Evolutionary conservation across 2,329 filamentous ascomycete genomes (phyloP).

Genomic region (Canariomyces notabilis): DNA sequence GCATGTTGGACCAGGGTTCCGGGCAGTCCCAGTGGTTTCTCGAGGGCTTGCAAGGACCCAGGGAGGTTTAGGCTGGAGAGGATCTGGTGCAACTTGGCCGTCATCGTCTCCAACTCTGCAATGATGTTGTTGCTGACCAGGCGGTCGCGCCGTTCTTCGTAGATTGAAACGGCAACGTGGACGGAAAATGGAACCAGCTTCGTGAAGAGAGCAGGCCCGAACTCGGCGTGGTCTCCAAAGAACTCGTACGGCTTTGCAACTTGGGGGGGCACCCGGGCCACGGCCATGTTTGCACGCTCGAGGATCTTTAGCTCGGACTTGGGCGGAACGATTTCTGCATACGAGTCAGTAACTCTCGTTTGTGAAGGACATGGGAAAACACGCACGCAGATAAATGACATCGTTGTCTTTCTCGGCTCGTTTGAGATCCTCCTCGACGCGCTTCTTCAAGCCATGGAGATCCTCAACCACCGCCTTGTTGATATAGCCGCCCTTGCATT

Average conservation of each 20-base stretch:
- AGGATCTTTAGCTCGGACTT: constrained; percentile 84
- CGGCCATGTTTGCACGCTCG: constrained; percentile 84
- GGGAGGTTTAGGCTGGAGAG: constrained; percentile 81
- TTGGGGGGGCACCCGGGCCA: constrained; percentile 71
- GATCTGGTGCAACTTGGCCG: constrained; percentile 71
- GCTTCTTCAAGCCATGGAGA: constrained; percentile 73
- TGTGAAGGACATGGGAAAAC: background rate
- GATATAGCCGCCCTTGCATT: constrained; percentile 66
- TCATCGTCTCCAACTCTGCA: constrained; percentile 75
- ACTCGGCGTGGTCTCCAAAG: constrained; percentile 72
- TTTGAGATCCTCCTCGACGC: constrained; percentile 82
- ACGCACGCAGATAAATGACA: constrained; percentile 77
- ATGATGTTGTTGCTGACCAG: constrained; percentile 85
- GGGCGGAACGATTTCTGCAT: constrained; percentile 66
- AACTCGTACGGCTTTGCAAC: constrained; percentile 74
- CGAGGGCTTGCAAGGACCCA: constrained; percentile 86
- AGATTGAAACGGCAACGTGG: constrained; percentile 90
- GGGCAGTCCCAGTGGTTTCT: constrained; percentile 88
- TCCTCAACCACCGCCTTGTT: constrained; percentile 78
- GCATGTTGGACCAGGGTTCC: constrained; percentile 82
- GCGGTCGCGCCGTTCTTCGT: constrained; percentile 86
- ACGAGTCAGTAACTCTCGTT: constrained; percentile 28
- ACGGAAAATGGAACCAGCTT: constrained; percentile 94
- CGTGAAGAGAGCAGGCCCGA: constrained; percentile 80
- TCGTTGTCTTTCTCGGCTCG: constrained; percentile 95